These are phyloP conservation scores for Ceratobasidium sp. DNA, from an alignment of 1,284 basidiomycete species.

Conservation along the genomic window DNA sequence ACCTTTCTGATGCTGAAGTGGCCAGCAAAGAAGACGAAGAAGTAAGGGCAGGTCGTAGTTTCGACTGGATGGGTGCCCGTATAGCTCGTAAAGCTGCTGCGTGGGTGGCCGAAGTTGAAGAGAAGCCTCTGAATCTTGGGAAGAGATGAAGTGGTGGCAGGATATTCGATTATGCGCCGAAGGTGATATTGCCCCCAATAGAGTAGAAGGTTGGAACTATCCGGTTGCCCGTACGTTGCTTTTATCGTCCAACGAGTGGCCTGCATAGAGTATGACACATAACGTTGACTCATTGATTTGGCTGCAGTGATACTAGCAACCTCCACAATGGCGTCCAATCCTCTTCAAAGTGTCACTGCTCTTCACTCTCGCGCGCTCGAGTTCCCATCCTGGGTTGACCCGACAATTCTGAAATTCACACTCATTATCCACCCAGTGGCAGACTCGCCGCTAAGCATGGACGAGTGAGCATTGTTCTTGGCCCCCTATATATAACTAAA, in stretches of 20 bases:
- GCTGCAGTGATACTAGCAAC: slow-evolving; percentile 73
- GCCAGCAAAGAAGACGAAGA: slow-evolving; percentile 78
- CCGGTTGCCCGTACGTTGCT: slow-evolving; percentile 70
- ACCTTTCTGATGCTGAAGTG: slow-evolving; percentile 69
- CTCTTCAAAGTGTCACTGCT: slow-evolving; percentile 73
- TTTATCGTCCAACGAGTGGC: background rate
- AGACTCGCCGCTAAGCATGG: slow-evolving; percentile 70
- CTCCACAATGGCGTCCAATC: slow-evolving; percentile 77
- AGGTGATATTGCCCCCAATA: slow-evolving; percentile 73
- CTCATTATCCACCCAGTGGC: slow-evolving; percentile 72
- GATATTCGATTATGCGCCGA: slow-evolving; percentile 76
- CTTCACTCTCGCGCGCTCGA: slow-evolving; percentile 69
- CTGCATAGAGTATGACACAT: background rate
- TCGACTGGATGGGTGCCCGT: slow-evolving; percentile 81
- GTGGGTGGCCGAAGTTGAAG: slow-evolving; percentile 70
- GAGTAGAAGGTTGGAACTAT: slow-evolving; percentile 81
- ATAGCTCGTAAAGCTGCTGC: slow-evolving; percentile 64
- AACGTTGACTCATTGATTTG: background rate
- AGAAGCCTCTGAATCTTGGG: slow-evolving; percentile 50
- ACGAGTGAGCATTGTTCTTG: slow-evolving; percentile 66
- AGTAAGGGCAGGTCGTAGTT: slow-evolving; percentile 70
- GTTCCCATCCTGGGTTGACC: slow-evolving; percentile 79
- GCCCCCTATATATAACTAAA: background rate
- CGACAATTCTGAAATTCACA: slow-evolving; percentile 69
- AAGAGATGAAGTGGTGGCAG: slow-evolving; percentile 81